phyloP scores from a whole-genome alignment of 192 early-diverging fungal species.

The Rhizophagus clarus region DNA sequence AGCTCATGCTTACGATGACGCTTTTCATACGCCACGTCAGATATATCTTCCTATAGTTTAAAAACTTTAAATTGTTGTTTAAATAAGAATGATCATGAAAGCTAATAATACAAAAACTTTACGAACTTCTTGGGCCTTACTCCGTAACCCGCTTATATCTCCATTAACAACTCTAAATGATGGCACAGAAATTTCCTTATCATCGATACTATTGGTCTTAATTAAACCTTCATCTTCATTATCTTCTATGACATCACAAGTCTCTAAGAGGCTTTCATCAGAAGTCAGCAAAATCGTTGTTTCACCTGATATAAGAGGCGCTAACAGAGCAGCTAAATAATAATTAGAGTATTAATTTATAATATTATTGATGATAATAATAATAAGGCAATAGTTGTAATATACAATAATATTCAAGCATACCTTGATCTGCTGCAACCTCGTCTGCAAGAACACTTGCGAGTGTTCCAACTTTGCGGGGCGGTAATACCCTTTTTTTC shows the following conservation, averaged over 20 bases:
- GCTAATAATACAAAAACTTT: neutral
- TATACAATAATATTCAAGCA: too few species aligned
- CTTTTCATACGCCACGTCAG: constrained; percentile 51
- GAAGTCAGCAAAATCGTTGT: neutral
- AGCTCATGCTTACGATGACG: constrained; percentile 56
- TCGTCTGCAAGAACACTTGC: constrained; percentile 13
- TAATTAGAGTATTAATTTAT: neutral
- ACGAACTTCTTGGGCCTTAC: constrained; percentile 30
- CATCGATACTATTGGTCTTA: neutral
- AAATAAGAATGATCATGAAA: neutral
- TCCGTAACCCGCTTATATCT: constrained; percentile 30
- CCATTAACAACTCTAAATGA: constrained; percentile 8
- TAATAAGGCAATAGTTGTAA: neutral
- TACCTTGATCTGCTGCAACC: constrained; percentile 7
- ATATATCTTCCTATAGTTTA: constrained; percentile 26
- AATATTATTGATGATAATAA: too few species aligned
- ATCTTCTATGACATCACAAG: constrained; percentile 11
- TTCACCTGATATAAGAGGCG: neutral
- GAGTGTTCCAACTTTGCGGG: constrained; percentile 11
- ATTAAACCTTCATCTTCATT: neutral
- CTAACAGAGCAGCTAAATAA: neutral
- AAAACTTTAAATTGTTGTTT: neutral
- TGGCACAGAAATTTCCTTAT: constrained; percentile 13
- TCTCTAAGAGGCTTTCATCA: constrained; percentile 2
- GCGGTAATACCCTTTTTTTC: constrained; percentile 8